These are phyloP conservation scores for Linnemannia hyalina DNA, from an alignment of 192 early-diverging fungal species.

Conservation along the genomic window DNA sequence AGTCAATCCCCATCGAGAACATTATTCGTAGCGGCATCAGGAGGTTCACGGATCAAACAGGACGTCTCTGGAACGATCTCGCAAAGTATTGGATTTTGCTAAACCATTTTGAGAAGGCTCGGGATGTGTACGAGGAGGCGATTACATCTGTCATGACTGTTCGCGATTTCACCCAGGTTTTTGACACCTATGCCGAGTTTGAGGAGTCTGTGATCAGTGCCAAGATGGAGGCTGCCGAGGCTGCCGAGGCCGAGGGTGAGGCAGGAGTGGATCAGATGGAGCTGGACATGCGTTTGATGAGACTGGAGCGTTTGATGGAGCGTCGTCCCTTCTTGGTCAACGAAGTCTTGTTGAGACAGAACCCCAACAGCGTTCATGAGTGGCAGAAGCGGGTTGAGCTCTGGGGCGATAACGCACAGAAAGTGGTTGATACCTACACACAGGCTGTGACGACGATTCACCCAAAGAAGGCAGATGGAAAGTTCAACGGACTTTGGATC, in stretches of 20 bases:
- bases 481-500: conserved; percentile 85
- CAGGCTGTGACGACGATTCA: conserved; percentile 79
- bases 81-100: conserved; percentile 85
- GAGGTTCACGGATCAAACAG: conserved; percentile 86
- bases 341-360: conserved; percentile 92
- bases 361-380: conserved; percentile 89
- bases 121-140: conserved; percentile 96
- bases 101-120: conserved; percentile 85
- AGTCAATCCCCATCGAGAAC: conserved; percentile 79
- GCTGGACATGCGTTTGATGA: conserved; percentile 85
- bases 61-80: conserved; percentile 89
- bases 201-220: conserved; percentile 84
- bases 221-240: conserved; percentile 79
- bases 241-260: conserved; percentile 66
- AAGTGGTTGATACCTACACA: conserved; percentile 80
- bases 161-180: conserved; percentile 94
- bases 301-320: conserved; percentile 94
- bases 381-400: conserved; percentile 92
- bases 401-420: conserved; percentile 68
- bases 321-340: conserved; percentile 93
- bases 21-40: conserved; percentile 89
- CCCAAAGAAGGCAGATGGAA: conserved; percentile 84
- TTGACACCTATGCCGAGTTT: conserved; percentile 96
- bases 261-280: conserved; percentile 65
- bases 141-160: conserved; percentile 83